These are phyloP conservation scores for Simplicillium sp. DNA, from an alignment of 2,329 filamentous ascomycete species.

Conservation along the genomic window DNA sequence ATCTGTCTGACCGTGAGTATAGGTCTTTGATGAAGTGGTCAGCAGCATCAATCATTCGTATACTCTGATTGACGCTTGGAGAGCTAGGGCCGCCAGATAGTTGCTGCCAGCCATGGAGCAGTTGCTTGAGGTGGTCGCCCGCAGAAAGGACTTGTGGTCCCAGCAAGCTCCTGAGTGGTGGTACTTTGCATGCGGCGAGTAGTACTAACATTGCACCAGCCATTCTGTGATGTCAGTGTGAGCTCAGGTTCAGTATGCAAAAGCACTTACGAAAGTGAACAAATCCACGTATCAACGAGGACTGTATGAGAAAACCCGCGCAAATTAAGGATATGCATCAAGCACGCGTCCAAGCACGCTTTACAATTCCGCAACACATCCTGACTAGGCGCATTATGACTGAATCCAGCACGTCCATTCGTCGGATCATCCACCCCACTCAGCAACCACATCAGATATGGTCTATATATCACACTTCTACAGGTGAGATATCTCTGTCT, in stretches of 20 bases:
- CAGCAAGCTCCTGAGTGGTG: constrained; percentile 25
- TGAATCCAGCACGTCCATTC: constrained; percentile 13
- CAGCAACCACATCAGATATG: constrained; percentile 40
- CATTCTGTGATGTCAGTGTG: constrained; percentile 26
- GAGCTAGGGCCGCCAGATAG: constrained; percentile 27
- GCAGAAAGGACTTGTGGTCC: constrained; percentile 25
- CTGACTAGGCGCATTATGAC: constrained; percentile 15
- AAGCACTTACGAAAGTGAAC: constrained; percentile 36
- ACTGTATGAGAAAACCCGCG: constrained; percentile 38
- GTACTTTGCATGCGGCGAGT: constrained; percentile 32
- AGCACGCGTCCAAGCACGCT: constrained; percentile 35
- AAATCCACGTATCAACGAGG: constrained; percentile 45
- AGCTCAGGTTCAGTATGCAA: too few relatives aligned
- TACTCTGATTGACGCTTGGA: constrained; percentile 36
- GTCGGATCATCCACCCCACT: constrained; percentile 19
- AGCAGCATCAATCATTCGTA: constrained; percentile 33
- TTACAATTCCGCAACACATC: constrained; percentile 31
- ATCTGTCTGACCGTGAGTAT: constrained; percentile 9
- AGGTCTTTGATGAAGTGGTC: constrained; percentile 29
- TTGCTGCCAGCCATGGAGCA: constrained; percentile 32
- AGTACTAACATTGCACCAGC: constrained; percentile 38
- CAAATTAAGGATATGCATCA: constrained; percentile 38
- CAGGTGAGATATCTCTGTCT: constrained; percentile 42
- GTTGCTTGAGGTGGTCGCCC: constrained; percentile 28
- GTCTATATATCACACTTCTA: constrained; percentile 41